These are phyloP conservation scores for Steccherinum ochraceum DNA, from an alignment of 768 basidiomycete species.

Conservation along the genomic window DNA sequence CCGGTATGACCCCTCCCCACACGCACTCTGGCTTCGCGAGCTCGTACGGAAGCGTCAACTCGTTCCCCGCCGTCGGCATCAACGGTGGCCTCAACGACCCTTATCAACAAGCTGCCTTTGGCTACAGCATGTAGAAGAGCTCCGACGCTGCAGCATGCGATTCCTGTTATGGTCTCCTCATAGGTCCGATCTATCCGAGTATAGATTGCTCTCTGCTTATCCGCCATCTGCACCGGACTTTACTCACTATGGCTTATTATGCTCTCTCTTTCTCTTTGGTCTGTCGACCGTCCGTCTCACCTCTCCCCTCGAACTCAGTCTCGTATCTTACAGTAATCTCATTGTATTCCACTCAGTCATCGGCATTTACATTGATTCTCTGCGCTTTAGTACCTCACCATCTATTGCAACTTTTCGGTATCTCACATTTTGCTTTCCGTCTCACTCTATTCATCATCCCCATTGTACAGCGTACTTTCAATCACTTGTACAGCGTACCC, in stretches of 20 bases:
- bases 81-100: slow-evolving; percentile 60
- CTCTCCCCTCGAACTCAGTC: slow-evolving; percentile 22
- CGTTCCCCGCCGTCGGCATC: slow-evolving; percentile 40
- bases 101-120: slow-evolving; percentile 68
- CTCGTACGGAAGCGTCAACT: slow-evolving; percentile 46
- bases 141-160: neutral
- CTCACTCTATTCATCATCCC: slow-evolving; percentile 16
- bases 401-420: slow-evolving; percentile 11
- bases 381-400: slow-evolving; percentile 20
- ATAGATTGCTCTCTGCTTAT: neutral
- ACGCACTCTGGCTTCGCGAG: slow-evolving; percentile 52
- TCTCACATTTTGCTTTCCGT: slow-evolving; percentile 16
- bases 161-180: neutral
- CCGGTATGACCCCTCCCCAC: slow-evolving; percentile 53
- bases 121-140: slow-evolving; percentile 68
- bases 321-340: slow-evolving; percentile 30
- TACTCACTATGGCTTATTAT: slow-evolving; percentile 5
- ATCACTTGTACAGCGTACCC: slow-evolving; percentile 18
- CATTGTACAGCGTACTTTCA: slow-evolving; percentile 28
- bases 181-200: neutral
- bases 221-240: neutral
- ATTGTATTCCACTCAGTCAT: slow-evolving; percentile 29
- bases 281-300: slow-evolving; percentile 9
- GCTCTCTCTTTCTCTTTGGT: slow-evolving; percentile 10
- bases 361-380: slow-evolving; percentile 26